These are phyloP conservation scores for Hymenoscyphus infarciens DNA, from an alignment of 2,329 filamentous ascomycete species.

Conservation along the genomic window DNA sequence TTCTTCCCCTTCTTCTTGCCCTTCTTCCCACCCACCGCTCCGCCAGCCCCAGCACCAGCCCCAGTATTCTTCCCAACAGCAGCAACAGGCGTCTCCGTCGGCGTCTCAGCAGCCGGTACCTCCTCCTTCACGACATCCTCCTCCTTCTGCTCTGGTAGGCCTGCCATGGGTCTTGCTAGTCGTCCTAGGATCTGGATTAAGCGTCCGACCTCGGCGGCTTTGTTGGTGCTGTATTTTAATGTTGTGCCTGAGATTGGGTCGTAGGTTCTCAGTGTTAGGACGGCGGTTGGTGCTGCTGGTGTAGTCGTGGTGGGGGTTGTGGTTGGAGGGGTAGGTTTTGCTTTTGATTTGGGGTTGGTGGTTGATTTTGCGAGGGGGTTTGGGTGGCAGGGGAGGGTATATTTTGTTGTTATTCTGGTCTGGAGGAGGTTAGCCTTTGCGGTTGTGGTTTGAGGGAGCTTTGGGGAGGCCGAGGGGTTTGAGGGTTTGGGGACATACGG, in stretches of 20 bases:
- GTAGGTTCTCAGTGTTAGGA: slow-evolving; percentile 83
- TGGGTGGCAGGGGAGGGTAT: slow-evolving; percentile 60
- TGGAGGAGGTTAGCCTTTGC: slow-evolving; percentile 38
- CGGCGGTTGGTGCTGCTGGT: slow-evolving; percentile 61
- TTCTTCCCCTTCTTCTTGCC: slow-evolving; percentile 73
- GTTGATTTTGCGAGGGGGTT: slow-evolving; percentile 24
- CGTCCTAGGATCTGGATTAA: slow-evolving; percentile 72
- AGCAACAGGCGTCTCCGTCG: slow-evolving; percentile 29
- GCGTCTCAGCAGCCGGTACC: neutral
- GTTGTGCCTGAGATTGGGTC: slow-evolving; percentile 77
- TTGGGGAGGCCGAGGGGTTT: neutral
- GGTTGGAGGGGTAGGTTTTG: slow-evolving; percentile 28
- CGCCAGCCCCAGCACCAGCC: slow-evolving; percentile 6
- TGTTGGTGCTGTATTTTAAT: slow-evolving; percentile 88
- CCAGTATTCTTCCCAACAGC: slow-evolving; percentile 20
- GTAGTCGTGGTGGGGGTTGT: slow-evolving; percentile 35
- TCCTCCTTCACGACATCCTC: slow-evolving; percentile 36
- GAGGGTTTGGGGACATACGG: slow-evolving; percentile 52
- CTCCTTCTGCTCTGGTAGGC: slow-evolving; percentile 42
- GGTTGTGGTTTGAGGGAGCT: neutral
- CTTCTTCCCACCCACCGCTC: slow-evolving; percentile 44
- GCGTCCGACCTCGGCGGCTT: slow-evolving; percentile 83
- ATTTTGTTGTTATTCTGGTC: slow-evolving; percentile 91
- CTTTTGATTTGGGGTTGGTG: slow-evolving; percentile 30
- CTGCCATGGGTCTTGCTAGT: slow-evolving; percentile 67